These are phyloP conservation scores for Lipomyces mesembrius DNA, from an alignment of 805 yeast species.

Conservation along the genomic window DNA sequence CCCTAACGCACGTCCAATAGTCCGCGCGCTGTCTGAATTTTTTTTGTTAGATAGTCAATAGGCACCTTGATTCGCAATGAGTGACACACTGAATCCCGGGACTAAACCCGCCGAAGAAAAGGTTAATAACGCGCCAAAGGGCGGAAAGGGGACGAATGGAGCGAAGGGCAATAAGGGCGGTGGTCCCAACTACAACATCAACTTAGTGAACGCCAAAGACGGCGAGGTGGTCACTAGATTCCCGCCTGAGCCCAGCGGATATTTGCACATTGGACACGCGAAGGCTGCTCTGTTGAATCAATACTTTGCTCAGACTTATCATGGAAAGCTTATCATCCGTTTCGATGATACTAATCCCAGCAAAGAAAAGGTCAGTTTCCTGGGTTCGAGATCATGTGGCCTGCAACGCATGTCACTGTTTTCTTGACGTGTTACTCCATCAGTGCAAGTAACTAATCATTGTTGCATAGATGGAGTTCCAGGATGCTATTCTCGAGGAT, in stretches of 20 bases:
- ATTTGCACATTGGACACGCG: slow-evolving; percentile 98
- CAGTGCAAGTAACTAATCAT: neutral
- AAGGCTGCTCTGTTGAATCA: slow-evolving; percentile 97
- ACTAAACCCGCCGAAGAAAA: neutral
- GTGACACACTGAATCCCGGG: slow-evolving; percentile 11
- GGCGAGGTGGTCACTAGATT: slow-evolving; percentile 98
- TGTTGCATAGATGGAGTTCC: slow-evolving; percentile 66
- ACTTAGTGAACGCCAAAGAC: slow-evolving; percentile 83
- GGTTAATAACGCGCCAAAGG: slow-evolving; percentile 10
- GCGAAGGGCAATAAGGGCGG: slow-evolving; percentile 62
- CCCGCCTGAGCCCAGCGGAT: slow-evolving; percentile 99
- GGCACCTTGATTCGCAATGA: neutral
- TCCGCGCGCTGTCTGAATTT: slow-evolving; percentile 1
- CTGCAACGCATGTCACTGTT: neutral
- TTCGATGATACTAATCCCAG: slow-evolving; percentile 98
- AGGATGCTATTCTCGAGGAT: slow-evolving; percentile 92
- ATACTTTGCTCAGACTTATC: slow-evolving; percentile 92
- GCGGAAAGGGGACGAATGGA: slow-evolving; percentile 22
- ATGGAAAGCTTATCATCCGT: slow-evolving; percentile 94
- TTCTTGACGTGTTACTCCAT: neutral
- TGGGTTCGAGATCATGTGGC: neutral
- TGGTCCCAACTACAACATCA: slow-evolving; percentile 94
- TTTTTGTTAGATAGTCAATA: neutral
- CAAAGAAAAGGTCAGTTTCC: slow-evolving; percentile 69
- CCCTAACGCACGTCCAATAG: neutral